Base-by-base conservation (phyloP, 129 eudicot genomes). In the Sambucus nigra region DNA sequence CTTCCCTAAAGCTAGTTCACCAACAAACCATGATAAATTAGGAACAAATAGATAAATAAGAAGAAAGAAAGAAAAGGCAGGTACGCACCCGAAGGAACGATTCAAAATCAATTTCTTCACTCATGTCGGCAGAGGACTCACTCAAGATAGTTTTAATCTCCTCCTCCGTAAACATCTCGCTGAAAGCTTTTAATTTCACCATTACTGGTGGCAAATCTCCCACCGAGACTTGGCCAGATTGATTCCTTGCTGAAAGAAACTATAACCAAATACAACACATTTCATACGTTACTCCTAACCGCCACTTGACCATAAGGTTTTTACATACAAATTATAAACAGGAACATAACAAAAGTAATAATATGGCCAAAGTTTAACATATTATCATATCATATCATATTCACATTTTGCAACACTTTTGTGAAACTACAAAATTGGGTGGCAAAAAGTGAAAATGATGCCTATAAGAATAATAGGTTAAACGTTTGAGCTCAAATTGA, bases 81-180 rank as follows among this genome's bases (percentile, higher is more conserved):
- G 46, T 59, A 66, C 85, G 71, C 47, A 78, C 86, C 79, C 79
- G 62, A 14, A 75, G 74, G 59, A 82, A 82, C 62, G 70, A 72
- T 66, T 82, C 92, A 19, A 78, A 82, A 71, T 82, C 92, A 63
- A 82, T 54, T 55, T 82, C 80, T 47, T 61, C 68, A 47, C 29
- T 38, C 76, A 33, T 28, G 59, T 78, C 70, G 7, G 80, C 50
- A 63, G 61, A 64, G 0, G 80, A 64, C 68, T 82, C 92, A 0
- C 26, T 47, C 67, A 82, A 56, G 49, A 72, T 72, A 15, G 67
- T 64, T 38, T 38, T 64, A 40, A 82, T 64, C 7, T 82, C 79
- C 25, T 56, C 64, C 41, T 74, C 72, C 17, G 29, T 64, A 50
- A 71, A 60, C 29, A 78, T 23, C 47, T 69, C 82, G 25, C 18